A percentile compares a stretch with the other conserved stretches of the same genome.
These are phyloP conservation scores for Zymoseptoria ardabiliae DNA, from an alignment of 2,329 filamentous ascomycete species.

Conservation along the genomic window DNA sequence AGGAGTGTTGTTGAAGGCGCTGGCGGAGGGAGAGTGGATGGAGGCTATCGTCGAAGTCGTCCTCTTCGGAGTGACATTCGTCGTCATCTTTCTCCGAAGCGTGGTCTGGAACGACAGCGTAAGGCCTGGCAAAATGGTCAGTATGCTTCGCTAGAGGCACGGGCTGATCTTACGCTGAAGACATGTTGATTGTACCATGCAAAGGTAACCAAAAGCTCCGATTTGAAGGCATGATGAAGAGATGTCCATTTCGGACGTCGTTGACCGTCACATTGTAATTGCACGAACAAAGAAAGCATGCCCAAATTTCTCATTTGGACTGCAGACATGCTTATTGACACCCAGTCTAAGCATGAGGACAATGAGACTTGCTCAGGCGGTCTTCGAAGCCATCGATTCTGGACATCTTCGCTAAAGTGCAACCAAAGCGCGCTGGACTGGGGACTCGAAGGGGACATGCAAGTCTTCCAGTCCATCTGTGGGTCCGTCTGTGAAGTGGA, in stretches of 20 bases:
- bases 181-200: not conserved
- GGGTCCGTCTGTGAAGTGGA: not conserved
- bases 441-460: not conserved
- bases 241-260: not conserved
- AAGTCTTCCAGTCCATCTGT: not conserved
- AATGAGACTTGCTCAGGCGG: not conserved
- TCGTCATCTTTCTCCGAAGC: not conserved
- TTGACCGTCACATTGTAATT: not conserved
- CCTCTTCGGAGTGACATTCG: not conserved
- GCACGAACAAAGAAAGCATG: not conserved
- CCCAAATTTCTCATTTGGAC: not conserved
- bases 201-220: not conserved
- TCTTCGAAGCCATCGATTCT: not conserved
- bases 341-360: not conserved
- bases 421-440: not conserved
- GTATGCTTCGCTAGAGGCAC: not conserved
- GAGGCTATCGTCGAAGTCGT: not conserved
- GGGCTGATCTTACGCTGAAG: not conserved
- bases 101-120: not conserved
- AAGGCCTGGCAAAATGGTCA: not conserved
- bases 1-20: not conserved
- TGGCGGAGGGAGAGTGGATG: not conserved
- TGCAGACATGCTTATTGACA: not conserved
- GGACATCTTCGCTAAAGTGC: not conserved
- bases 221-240: not conserved